Percentiles rank a stretch among this genome's conserved stretches.
phyloP scores from a whole-genome alignment of 2,329 filamentous ascomycete genomes.

The Endoconidiophora laricicola region DNA sequence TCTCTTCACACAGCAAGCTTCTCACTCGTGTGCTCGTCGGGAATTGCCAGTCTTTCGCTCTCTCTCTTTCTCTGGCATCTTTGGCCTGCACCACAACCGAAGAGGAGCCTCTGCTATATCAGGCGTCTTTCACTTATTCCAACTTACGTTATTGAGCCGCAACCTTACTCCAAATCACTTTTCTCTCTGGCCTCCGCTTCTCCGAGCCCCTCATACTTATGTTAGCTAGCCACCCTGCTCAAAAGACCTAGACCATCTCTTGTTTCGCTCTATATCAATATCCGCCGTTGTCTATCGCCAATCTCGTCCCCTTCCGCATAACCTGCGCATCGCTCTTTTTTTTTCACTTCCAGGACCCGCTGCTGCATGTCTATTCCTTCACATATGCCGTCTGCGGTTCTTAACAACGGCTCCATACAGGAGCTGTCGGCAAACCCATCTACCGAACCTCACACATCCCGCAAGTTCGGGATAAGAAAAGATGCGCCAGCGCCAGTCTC shows the following conservation, averaged over 20 bases:
- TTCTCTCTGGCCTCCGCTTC: conserved; percentile 4
- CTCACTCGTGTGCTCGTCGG: too few relatives aligned
- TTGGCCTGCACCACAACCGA: not conserved
- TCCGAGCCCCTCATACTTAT: conserved; percentile 1
- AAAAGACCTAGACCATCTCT: not conserved
- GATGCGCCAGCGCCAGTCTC: conserved; percentile 25
- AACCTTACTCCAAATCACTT: conserved; percentile 1
- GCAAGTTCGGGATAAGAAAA: conserved; percentile 14
- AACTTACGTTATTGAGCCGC: not conserved
- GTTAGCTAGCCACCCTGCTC: not conserved
- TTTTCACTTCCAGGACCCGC: not conserved
- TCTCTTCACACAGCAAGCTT: too few relatives aligned
- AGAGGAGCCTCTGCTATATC: not conserved
- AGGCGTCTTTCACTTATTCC: not conserved
- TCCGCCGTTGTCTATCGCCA: not conserved
- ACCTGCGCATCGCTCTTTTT: not conserved
- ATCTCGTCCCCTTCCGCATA: not conserved
- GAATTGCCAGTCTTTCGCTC: not conserved
- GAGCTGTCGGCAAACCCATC: conserved; percentile 5
- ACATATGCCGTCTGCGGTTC: conserved; percentile 6
- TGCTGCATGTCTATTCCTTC: not conserved
- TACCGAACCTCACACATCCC: not conserved
- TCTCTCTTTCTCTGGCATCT: not conserved
- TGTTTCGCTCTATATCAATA: too few relatives aligned
- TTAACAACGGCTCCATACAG: conserved; percentile 7